Evolutionary conservation across 108 stramenopile species (phyloP).

Genomic region (Bacterosira constricta): DNA sequence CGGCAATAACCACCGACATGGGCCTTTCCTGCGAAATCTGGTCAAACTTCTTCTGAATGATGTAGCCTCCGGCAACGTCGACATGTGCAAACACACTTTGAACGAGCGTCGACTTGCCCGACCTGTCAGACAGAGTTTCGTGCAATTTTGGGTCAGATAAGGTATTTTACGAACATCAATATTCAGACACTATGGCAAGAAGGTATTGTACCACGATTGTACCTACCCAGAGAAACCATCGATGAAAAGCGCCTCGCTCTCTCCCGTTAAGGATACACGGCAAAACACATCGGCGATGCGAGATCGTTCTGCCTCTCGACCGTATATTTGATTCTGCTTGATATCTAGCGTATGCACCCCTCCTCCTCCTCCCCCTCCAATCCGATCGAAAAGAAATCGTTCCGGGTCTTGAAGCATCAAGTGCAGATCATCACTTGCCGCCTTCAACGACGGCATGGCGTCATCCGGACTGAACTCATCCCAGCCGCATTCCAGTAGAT

Average conservation of each 20-base stretch:
- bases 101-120: slow-evolving; percentile 8
- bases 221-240: slow-evolving; percentile 17
- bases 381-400: slow-evolving; percentile 3
- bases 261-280: background rate
- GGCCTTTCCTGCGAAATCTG: background rate
- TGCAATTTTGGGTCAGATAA: too few relatives aligned
- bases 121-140: too few relatives aligned
- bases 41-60: slow-evolving; percentile 9
- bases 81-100: background rate
- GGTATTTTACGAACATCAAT: too few relatives aligned
- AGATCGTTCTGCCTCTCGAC: background rate
- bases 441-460: background rate
- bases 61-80: slow-evolving; percentile 1
- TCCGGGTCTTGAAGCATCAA: slow-evolving; percentile 3
- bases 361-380: background rate
- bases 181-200: background rate
- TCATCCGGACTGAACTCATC: background rate
- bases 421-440: slow-evolving; percentile 2
- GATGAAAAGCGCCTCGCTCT: slow-evolving; percentile 8
- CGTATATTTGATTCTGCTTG: slow-evolving; percentile 4
- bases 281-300: slow-evolving; percentile 4
- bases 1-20: background rate
- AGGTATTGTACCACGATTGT: background rate
- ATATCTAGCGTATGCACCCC: background rate
- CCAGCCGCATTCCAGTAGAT: background rate